Base-by-base conservation (phyloP, 352 stramenopile species). In the Phytophthora tentaculata region DNA sequence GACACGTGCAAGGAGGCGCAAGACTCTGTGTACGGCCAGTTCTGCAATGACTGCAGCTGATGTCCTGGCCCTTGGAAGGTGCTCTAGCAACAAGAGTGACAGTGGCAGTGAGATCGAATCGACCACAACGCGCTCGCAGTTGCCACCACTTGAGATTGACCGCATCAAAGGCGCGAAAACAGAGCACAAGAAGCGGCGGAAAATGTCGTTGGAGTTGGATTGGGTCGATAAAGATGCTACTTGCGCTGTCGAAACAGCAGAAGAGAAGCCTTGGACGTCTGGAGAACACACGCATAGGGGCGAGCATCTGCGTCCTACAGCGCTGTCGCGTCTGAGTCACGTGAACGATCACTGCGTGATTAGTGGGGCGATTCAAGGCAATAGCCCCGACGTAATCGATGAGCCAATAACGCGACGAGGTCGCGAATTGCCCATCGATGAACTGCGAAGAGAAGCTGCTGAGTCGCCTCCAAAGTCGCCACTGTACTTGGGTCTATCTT, bases 401-500 rank as follows among this genome's bases (percentile, higher is more conserved):
- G n/a, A 68, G 20, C 43, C 43, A 51, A 5, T 35, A 16, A 58
- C 26, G 9, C 64, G 53, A 10, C 61, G 28, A 32, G 28, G 28
- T 9, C 28, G 28, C 28, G 28, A 32, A 8, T 32, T 74, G 23
- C n/a, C 48, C 17, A 62, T 82, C 3, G 52, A 77, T 10, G 61
- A 76, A 17, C 26, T 75, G 0, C 65, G 61, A 22, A 58, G 47
- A 29, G 51, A 63, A 16, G 61, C 57, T 6, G 39, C 22, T 12
- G 59, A 67, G 32, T 53, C 65, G 12, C 39, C 64, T 5, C 55
- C 63, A 32, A 78, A 70, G 12, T 79, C 79, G 3, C 72, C 74
- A 1, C 50, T 86, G 19, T 79, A 80, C 60, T 60, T 88, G 26
- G 77, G 79, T 37, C 59, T 88, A n/a, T 84, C 79, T 3, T 72